Evolutionary conservation across 495 filamentous ascomycete genomes (phyloP).

Genomic region (Sphaerosporella brunnea): DNA sequence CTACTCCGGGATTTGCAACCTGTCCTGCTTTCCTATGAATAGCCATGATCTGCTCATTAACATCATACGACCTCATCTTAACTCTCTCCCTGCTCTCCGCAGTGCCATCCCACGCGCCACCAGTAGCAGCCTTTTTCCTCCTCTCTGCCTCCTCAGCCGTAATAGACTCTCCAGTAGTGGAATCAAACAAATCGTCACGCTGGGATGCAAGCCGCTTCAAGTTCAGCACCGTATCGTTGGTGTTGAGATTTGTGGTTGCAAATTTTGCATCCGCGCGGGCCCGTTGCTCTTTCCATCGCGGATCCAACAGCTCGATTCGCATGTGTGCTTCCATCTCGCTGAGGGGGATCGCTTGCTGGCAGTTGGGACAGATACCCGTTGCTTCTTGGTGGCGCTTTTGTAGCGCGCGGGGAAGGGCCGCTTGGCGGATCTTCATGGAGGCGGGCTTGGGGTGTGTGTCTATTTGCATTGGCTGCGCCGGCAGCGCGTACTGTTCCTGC

Average conservation of each 20-base stretch:
- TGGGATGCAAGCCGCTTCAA: constrained; percentile 92
- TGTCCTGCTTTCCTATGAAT: constrained; percentile 46
- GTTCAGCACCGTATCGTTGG: constrained; percentile 76
- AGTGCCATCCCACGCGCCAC: constrained; percentile 44
- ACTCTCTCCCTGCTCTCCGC: constrained; percentile 41
- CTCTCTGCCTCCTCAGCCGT: constrained; percentile 57
- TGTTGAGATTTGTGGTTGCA: constrained; percentile 73
- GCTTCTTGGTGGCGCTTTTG: constrained; percentile 43
- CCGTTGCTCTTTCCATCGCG: constrained; percentile 88
- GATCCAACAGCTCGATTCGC: constrained; percentile 88
- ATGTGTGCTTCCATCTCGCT: constrained; percentile 86
- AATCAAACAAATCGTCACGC: constrained; percentile 80
- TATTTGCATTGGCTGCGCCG: neutral
- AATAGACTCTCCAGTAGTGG: constrained; percentile 44
- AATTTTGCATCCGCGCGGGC: constrained; percentile 70
- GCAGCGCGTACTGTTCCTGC: neutral
- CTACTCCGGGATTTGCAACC: constrained; percentile 24
- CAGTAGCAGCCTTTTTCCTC: constrained; percentile 50
- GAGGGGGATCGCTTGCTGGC: constrained; percentile 69
- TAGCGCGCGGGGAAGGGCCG: constrained; percentile 79
- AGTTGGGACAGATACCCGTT: constrained; percentile 81
- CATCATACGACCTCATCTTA: constrained; percentile 41
- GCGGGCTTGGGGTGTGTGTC: constrained; percentile 5
- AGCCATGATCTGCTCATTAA: constrained; percentile 53
- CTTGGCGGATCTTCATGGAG: constrained; percentile 76